Evolutionary conservation across 163 green algal species (phyloP).

Genomic region (Scenedesmus sp.): DNA sequence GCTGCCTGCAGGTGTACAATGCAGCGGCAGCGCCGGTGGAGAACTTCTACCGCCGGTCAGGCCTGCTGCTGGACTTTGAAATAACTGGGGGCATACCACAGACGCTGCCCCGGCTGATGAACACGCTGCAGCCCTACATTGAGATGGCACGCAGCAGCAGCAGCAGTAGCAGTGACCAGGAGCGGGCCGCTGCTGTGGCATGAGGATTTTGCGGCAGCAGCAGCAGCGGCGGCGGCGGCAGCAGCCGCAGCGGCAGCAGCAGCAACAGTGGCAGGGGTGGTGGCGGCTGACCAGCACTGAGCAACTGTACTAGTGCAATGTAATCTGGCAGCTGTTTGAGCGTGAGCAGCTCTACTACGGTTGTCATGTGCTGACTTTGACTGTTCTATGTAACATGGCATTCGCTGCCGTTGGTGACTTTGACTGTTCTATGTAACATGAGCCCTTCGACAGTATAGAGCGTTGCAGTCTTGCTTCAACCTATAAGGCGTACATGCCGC

Average conservation of each 20-base stretch:
- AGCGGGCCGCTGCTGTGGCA: not conserved
- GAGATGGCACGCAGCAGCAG: not conserved
- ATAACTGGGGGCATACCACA: constrained; percentile 96
- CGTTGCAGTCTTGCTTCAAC: no score
- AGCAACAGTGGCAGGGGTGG: not conserved
- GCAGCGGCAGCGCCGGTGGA: constrained; percentile 89
- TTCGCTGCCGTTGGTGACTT: no score
- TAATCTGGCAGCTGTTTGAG: no score
- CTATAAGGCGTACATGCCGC: no score
- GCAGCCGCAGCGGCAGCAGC: not conserved
- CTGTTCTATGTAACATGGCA: no score
- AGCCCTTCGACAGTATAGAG: no score
- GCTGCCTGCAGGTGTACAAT: constrained; percentile 85
- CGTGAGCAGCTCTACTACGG: no score
- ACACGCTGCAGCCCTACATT: constrained; percentile 69
- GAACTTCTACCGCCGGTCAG: constrained; percentile 84
- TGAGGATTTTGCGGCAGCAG: not conserved
- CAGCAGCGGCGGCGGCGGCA: not conserved
- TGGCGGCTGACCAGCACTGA: no score
- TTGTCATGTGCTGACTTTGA: no score
- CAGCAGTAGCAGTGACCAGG: not conserved
- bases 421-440: no score
- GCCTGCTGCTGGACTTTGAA: constrained; percentile 94
- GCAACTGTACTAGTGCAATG: no score
- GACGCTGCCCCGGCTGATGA: constrained; percentile 91